phyloP scores from a whole-genome alignment of 2,329 filamentous ascomycete species.

The Ascochyta koolunga region DNA sequence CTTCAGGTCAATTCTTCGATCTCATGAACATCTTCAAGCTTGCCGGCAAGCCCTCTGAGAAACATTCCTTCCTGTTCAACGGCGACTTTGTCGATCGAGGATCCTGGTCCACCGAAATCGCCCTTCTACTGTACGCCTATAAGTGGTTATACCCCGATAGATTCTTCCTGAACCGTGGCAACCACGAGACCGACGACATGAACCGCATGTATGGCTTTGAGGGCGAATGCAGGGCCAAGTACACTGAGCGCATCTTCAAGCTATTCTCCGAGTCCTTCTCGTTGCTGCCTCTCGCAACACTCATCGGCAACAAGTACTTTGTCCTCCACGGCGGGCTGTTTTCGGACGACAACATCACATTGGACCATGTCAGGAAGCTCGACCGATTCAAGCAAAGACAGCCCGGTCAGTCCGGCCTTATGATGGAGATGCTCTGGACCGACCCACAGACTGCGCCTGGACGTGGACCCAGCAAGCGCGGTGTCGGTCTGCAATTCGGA shows the following conservation, averaged over 20 bases:
- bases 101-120: conserved; percentile 98
- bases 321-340: conserved; percentile 94
- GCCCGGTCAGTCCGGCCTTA: conserved; percentile 89
- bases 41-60: conserved; percentile 83
- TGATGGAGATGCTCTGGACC: conserved; percentile 99
- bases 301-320: conserved; percentile 89
- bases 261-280: conserved; percentile 98
- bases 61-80: conserved; percentile 96
- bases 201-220: conserved; percentile 98
- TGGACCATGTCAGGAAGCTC: conserved; percentile 93
- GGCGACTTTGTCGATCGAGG: conserved; percentile 98
- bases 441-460: conserved; percentile 88
- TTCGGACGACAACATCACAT: conserved; percentile 88
- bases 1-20: conserved; percentile 92
- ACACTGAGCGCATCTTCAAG: conserved; percentile 95
- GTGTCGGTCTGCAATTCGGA: conserved; percentile 94
- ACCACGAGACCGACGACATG: conserved; percentile 99
- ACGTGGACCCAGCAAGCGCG: conserved; percentile 92
- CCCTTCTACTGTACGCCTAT: conserved; percentile 89
- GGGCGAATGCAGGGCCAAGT: conserved; percentile 97
- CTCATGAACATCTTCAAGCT: conserved; percentile 93
- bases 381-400: conserved; percentile 90
- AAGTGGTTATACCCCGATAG: conserved; percentile 89
- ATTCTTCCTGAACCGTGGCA: conserved; percentile 96
- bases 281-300: conserved; percentile 85